Evolutionary conservation across 139 green algal species (phyloP).

Genomic region (Chlorella sp.): DNA sequence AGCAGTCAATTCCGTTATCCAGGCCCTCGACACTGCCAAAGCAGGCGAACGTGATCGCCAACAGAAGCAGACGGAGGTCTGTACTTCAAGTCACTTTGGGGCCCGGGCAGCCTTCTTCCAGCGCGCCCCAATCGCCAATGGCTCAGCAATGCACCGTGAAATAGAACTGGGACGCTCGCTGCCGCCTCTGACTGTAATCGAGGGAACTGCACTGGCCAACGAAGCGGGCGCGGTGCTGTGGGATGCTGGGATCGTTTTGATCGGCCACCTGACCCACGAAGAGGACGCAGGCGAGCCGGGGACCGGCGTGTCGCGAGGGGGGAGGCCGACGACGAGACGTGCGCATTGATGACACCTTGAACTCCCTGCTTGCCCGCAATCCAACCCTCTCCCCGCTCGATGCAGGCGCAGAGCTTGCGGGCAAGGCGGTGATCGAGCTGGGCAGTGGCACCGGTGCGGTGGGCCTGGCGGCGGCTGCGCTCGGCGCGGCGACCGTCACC

Average conservation of each 20-base stretch:
- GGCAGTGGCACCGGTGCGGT: constrained; percentile 39
- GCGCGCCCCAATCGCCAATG: too few relatives aligned
- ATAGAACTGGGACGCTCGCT: too few relatives aligned
- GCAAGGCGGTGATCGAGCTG: constrained; percentile 37
- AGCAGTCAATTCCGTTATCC: too few relatives aligned
- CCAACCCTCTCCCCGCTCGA: neutral
- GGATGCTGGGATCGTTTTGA: constrained; percentile 34
- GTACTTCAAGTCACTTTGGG: too few relatives aligned
- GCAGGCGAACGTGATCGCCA: too few relatives aligned
- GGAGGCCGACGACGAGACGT: neutral
- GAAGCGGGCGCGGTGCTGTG: constrained; percentile 41
- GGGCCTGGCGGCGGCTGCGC: constrained; percentile 35
- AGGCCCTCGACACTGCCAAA: too few relatives aligned
- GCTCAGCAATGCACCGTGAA: too few relatives aligned
- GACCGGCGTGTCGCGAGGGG: neutral
- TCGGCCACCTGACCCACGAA: constrained; percentile 12
- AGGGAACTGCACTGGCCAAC: constrained; percentile 10
- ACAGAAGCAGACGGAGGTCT: too few relatives aligned
- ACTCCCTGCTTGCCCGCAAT: neutral
- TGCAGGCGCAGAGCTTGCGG: neutral
- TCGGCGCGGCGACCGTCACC: constrained; percentile 29
- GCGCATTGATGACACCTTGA: neutral
- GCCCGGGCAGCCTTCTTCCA: too few relatives aligned
- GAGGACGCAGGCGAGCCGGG: neutral
- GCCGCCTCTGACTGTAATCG: neutral